Percentiles rank a stretch among this genome's conserved stretches.
phyloP scores from a whole-genome alignment of 1,139 yeast species.

The Taiozyma sp. region DNA sequence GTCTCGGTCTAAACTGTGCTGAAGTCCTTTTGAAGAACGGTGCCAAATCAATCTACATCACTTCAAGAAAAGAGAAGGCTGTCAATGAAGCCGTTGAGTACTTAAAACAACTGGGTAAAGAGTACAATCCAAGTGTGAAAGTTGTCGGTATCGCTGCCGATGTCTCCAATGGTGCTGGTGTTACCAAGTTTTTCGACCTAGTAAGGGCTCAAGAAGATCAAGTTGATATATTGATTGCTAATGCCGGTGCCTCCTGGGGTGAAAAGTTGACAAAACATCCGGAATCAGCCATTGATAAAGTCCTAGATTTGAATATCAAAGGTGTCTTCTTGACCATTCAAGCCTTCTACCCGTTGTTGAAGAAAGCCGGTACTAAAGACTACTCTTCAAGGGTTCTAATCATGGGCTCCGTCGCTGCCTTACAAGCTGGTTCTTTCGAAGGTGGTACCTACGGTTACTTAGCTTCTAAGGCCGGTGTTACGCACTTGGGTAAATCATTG shows the following conservation, averaged over 20 bases:
- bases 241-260: conserved; percentile 85
- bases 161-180: conserved; percentile 48
- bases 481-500: conserved; percentile 62
- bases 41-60: conserved; percentile 57
- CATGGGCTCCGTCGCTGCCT: conserved; percentile 59
- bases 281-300: conserved; percentile 58
- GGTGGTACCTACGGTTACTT: conserved; percentile 61
- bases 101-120: conserved; percentile 43
- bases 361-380: conserved; percentile 45
- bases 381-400: conserved; percentile 67
- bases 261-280: conserved; percentile 61
- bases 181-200: conserved; percentile 40
- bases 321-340: conserved; percentile 73
- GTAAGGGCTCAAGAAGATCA: conserved; percentile 36
- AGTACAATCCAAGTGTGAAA: conserved; percentile 38
- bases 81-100: conserved; percentile 54
- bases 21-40: conserved; percentile 63
- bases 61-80: conserved; percentile 63
- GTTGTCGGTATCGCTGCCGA: conserved; percentile 60
- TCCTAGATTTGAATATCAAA: conserved; percentile 58
- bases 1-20: conserved; percentile 68
- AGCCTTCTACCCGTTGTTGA: conserved; percentile 54
- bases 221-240: conserved; percentile 65
- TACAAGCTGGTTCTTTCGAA: conserved; percentile 42
- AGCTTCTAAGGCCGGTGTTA: conserved; percentile 76